Percentiles rank a stretch among this genome's conserved stretches.
These are phyloP conservation scores for Metarhizium sp. DNA, from an alignment of 2,329 filamentous ascomycete species.

Conservation along the genomic window DNA sequence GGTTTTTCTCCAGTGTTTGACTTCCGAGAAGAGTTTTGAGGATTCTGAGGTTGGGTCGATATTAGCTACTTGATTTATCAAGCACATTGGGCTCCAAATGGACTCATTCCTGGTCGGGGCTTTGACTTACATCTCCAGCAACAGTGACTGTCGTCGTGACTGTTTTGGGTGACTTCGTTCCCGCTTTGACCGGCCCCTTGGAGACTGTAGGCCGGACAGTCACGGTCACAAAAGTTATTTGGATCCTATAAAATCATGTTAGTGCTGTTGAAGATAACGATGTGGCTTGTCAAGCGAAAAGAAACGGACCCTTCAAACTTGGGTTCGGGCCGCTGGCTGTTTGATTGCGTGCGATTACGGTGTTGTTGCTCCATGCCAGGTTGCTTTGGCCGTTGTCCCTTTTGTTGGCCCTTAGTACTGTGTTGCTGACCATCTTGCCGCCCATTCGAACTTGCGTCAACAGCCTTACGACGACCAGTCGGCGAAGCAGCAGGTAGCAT, in stretches of 20 bases:
- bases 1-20: no score
- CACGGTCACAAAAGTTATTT: not conserved
- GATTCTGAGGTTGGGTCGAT: not conserved
- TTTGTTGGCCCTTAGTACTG: not conserved
- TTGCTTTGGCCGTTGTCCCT: not conserved
- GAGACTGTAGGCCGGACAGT: not conserved
- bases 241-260: not conserved
- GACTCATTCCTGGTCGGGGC: not conserved
- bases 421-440: not conserved
- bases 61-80: not conserved
- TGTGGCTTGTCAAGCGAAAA: not conserved
- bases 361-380: not conserved
- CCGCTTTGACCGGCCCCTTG: constrained; percentile 9
- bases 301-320: not conserved
- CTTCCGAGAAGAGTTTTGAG: not conserved
- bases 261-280: not conserved
- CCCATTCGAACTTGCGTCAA: not conserved
- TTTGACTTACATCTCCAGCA: not conserved
- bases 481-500: not conserved
- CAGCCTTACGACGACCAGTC: not conserved
- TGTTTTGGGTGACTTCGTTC: constrained; percentile 3
- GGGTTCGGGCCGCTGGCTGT: not conserved
- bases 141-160: constrained; percentile 7
- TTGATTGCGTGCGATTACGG: not conserved
- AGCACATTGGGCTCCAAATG: not conserved